Evolutionary conservation across 1,284 basidiomycete species (phyloP).

Genomic region (Heterobasidion parviporum): DNA sequence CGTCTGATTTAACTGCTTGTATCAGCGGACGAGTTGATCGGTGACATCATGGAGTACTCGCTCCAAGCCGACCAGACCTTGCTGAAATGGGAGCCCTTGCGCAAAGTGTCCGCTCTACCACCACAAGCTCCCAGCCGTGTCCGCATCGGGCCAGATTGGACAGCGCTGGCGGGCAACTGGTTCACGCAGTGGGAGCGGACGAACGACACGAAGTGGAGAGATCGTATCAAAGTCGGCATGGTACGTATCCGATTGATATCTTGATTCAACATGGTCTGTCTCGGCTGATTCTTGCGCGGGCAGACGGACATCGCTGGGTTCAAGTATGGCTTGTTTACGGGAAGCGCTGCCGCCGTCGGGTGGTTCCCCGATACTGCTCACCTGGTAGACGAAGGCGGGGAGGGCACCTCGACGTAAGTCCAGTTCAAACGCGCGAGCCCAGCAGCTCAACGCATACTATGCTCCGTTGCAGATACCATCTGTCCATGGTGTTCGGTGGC

Average conservation of each 20-base stretch:
- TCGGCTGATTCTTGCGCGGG: neutral
- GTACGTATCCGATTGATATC: slow-evolving; percentile 12
- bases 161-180: slow-evolving; percentile 33
- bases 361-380: slow-evolving; percentile 34
- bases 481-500: slow-evolving; percentile 34
- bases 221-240: slow-evolving; percentile 32
- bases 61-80: slow-evolving; percentile 31
- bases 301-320: slow-evolving; percentile 28
- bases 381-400: slow-evolving; percentile 30
- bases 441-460: neutral
- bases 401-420: slow-evolving; percentile 26
- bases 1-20: neutral
- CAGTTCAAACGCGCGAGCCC: neutral
- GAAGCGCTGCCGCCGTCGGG: slow-evolving; percentile 29
- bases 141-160: slow-evolving; percentile 35
- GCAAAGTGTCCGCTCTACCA: slow-evolving; percentile 30
- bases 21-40: slow-evolving; percentile 31
- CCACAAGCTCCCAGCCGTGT: slow-evolving; percentile 29
- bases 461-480: slow-evolving; percentile 21
- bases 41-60: slow-evolving; percentile 32
- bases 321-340: slow-evolving; percentile 31
- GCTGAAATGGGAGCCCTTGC: slow-evolving; percentile 33
- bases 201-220: slow-evolving; percentile 29
- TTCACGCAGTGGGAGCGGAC: slow-evolving; percentile 37
- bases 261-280: neutral